These are phyloP conservation scores for Exophiala xenobiotica DNA, from an alignment of 2,329 filamentous ascomycete species.

Conservation along the genomic window DNA sequence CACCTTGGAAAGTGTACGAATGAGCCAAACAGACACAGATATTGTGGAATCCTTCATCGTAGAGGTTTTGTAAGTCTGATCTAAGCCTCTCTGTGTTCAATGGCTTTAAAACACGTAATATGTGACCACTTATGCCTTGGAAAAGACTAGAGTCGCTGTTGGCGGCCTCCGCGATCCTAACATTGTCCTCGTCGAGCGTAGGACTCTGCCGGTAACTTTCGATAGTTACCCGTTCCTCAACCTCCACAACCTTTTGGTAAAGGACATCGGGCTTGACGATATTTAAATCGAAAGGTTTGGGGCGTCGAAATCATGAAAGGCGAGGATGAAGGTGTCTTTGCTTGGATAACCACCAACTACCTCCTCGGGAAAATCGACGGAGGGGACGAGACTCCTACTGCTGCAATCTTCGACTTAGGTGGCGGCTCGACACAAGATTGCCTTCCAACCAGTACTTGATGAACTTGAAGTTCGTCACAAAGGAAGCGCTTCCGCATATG, in stretches of 20 bases:
- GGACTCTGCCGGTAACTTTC: conserved; percentile 32
- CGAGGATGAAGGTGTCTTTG: conserved; percentile 94
- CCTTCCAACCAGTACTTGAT: conserved; percentile 94
- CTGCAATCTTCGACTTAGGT: conserved; percentile 92
- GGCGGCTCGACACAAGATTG: conserved; percentile 97
- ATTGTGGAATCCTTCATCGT: conserved; percentile 24
- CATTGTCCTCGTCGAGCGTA: background rate
- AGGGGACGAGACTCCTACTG: conserved; percentile 83
- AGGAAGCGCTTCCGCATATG: conserved; percentile 94
- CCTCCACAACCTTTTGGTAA: conserved; percentile 78
- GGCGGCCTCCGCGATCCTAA: background rate
- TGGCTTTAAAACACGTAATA: conserved; percentile 13
- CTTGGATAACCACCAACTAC: conserved; percentile 99
- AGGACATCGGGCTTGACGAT: conserved; percentile 83
- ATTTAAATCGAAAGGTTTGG: conserved; percentile 84
- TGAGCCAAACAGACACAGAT: conserved; percentile 57
- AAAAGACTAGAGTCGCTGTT: conserved; percentile 5
- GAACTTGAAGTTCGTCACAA: conserved; percentile 70
- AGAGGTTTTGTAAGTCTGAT: conserved; percentile 57
- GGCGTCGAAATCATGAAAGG: conserved; percentile 98
- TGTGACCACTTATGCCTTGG: conserved; percentile 9
- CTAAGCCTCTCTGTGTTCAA: conserved; percentile 51
- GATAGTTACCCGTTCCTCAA: conserved; percentile 72
- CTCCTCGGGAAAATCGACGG: conserved; percentile 95
- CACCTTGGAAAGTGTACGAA: conserved; percentile 81